These are phyloP conservation scores for Trichoderma koningiopsis DNA, from an alignment of 2,329 filamentous ascomycete genomes.

Conservation along the genomic window DNA sequence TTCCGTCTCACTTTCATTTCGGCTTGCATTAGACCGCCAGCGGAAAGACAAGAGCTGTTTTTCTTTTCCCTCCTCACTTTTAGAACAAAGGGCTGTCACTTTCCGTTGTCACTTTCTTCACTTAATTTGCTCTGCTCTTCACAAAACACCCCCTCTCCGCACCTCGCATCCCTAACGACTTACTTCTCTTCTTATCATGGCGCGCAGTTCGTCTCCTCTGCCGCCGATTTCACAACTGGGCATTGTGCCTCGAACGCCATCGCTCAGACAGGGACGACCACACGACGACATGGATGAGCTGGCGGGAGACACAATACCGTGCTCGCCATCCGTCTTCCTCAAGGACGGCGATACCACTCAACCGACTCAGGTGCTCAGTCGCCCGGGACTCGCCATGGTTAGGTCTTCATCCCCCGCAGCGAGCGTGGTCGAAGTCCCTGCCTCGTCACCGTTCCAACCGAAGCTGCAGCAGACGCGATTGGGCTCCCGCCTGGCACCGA, in stretches of 20 bases:
- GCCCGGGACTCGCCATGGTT: constrained; percentile 39
- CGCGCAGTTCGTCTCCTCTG: constrained; percentile 37
- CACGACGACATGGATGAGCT: constrained; percentile 48
- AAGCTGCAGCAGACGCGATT: constrained; percentile 35
- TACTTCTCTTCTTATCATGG: constrained; percentile 32
- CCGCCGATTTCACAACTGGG: constrained; percentile 38
- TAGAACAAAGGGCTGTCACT: constrained; percentile 6
- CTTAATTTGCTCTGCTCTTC: constrained; percentile 5
- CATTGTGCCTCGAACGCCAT: constrained; percentile 35
- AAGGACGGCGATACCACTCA: constrained; percentile 44
- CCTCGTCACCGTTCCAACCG: constrained; percentile 75
- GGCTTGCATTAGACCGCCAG: constrained; percentile 17
- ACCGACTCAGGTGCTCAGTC: constrained; percentile 51
- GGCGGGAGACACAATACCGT: constrained; percentile 49
- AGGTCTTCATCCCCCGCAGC: constrained; percentile 47
- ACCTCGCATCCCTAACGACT: constrained; percentile 7
- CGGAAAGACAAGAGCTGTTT: constrained; percentile 1
- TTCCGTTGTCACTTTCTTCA: not conserved
- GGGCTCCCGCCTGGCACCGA: constrained; percentile 70
- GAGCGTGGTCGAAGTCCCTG: constrained; percentile 72
- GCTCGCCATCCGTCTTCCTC: constrained; percentile 44
- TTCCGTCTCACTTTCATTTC: constrained; percentile 26
- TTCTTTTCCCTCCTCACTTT: not conserved
- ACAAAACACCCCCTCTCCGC: not conserved
- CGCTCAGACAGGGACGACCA: constrained; percentile 31